Evolutionary conservation across 2,329 filamentous ascomycete genomes (phyloP).

Genomic region (Epichloe festucae): DNA sequence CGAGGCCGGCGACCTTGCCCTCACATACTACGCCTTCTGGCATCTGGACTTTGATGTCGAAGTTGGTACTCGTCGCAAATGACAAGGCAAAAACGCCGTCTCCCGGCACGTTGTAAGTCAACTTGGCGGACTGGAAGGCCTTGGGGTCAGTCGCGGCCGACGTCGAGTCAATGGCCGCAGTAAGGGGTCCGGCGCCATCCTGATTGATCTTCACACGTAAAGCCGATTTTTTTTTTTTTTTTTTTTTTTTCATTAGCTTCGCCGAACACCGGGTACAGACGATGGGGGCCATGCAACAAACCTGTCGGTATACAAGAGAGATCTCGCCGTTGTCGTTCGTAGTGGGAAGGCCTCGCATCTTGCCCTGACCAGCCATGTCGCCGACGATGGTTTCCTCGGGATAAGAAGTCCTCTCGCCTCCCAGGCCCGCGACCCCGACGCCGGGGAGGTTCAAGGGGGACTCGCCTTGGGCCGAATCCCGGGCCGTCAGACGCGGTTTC

Average conservation of each 20-base stretch:
- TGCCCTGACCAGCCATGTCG: neutral
- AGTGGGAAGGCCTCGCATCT: slow-evolving; percentile 1
- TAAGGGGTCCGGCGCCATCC: slow-evolving; percentile 2
- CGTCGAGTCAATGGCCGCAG: neutral
- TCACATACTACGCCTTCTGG: neutral
- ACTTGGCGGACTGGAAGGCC: neutral
- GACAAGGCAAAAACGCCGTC: slow-evolving; percentile 1
- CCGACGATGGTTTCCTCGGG: slow-evolving; percentile 1
- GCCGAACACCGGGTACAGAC: too few relatives aligned
- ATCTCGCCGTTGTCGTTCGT: slow-evolving; percentile 1
- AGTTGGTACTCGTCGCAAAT: slow-evolving; percentile 1
- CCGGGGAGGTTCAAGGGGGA: neutral
- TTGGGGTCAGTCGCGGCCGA: neutral
- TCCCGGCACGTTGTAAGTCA: neutral
- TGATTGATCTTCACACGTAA: slow-evolving; percentile 1
- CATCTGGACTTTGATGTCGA: neutral
- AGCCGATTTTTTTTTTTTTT: too few relatives aligned
- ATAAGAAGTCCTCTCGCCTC: neutral
- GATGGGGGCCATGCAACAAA: neutral
- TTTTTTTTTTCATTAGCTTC: too few relatives aligned
- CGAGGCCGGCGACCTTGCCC: slow-evolving; percentile 4
- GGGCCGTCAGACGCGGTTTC: neutral
- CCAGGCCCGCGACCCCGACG: neutral
- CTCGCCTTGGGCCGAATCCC: too few relatives aligned
- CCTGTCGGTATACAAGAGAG: slow-evolving; percentile 1